Evolutionary conservation across 768 basidiomycete genomes (phyloP), one percentile per base, ranked within the genome.

Genomic region (Boletus tomentosulus): DNA sequence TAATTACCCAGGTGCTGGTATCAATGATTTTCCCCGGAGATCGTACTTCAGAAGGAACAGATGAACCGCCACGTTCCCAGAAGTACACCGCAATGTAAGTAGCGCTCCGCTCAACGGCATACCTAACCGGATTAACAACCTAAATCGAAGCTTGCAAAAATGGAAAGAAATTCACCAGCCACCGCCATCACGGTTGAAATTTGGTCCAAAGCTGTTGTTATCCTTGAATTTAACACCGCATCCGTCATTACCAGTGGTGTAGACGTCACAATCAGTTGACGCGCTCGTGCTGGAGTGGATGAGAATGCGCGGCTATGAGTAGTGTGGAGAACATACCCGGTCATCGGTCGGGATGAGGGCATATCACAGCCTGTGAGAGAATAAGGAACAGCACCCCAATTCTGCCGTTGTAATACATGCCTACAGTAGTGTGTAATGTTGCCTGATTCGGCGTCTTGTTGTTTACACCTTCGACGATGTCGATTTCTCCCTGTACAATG

Each of bases 11-110:
- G 27, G 34, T 55, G 33, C 48, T 52, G 25, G 66, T 55, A 47
- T 66, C 33, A 15, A 67, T 57, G 15, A 47, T 61, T 6, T 43
- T 37, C 1, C 61, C 59, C 7, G 62, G 66, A 46, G 53, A 42
- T 47, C 16, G 56, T 38, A 78, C 68, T 38, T 72, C 61, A 5
- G 54, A 53, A 13, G 77, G 77, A n/a, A 76, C 67, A n/a, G 57
- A 59, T 1, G 65, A 24, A 46, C 67, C 66, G 22, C 64, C 62
- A 33, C 77, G 62, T 25, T 69, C 71, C 74, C 77, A 76, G 57
- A 74, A 76, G 62, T 68, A 77, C 34, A 74, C 55, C 30, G 69
- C 66, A 30, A 78, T 68, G 45, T 67, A 66, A 16, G 48, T 61
- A 10, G 58, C 41, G 15, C 57, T 64, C 30, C 70, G 60, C 50